Conservation (phyloP, 2,329 filamentous ascomycete genomes). For the Hymenoscyphus linearis region DNA sequence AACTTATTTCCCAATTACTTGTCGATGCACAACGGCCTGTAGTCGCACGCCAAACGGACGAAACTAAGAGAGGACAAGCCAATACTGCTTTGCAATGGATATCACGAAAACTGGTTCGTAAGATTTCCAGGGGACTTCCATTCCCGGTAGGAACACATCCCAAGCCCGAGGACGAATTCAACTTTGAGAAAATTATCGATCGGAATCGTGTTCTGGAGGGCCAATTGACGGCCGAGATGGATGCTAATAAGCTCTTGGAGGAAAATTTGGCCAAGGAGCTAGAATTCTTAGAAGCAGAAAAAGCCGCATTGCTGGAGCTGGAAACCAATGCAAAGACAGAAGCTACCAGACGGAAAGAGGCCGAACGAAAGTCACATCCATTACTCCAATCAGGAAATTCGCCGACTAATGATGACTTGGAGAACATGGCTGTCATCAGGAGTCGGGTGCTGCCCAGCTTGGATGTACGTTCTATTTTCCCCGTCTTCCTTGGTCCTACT, state of each 20-base stretch:
- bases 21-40: conserved; percentile 56
- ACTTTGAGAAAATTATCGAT: conserved; percentile 60
- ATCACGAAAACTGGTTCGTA: conserved; percentile 50
- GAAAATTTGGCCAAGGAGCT: conserved; percentile 54
- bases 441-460: conserved; percentile 9
- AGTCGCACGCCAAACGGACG: conserved; percentile 47
- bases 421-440: conserved; percentile 13
- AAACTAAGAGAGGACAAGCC: conserved; percentile 40
- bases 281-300: conserved; percentile 50
- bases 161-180: conserved; percentile 53
- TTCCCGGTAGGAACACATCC: conserved; percentile 54
- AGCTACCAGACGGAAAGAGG: conserved; percentile 45
- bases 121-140: conserved; percentile 55
- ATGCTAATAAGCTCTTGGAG: conserved; percentile 56
- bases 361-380: conserved; percentile 29
- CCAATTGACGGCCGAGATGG: conserved; percentile 56
- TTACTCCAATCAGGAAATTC: conserved; percentile 23
- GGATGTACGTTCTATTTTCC: conserved; percentile 18
- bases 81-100: conserved; percentile 49
- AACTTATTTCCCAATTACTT: conserved; percentile 51
- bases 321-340: conserved; percentile 53
- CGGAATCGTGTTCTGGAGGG: conserved; percentile 51
- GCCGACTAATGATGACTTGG: conserved; percentile 8
- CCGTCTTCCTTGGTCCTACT: conserved; percentile 8
- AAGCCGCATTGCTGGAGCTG: conserved; percentile 44